Evolutionary conservation across 495 filamentous ascomycete species (phyloP).

Genomic region (Tetracladium setigerum): DNA sequence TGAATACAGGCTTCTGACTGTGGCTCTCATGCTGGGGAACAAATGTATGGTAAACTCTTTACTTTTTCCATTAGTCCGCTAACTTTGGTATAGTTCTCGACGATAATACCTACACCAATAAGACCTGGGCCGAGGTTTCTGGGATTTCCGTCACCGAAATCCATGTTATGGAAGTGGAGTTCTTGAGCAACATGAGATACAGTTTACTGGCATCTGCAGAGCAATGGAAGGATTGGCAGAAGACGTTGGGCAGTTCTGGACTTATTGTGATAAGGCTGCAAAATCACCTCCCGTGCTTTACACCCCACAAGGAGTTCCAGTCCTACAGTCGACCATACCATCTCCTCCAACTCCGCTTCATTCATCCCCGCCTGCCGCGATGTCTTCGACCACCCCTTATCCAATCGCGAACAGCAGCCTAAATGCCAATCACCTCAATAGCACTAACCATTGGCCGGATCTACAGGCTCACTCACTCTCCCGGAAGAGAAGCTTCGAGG

Average conservation of each 20-base stretch:
- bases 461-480: constrained; percentile 23
- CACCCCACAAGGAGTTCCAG: constrained; percentile 37
- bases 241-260: constrained; percentile 69
- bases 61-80: constrained; percentile 1
- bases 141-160: constrained; percentile 92
- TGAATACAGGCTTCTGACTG: constrained; percentile 90
- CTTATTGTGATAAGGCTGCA: constrained; percentile 66
- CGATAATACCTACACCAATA: constrained; percentile 99
- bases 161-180: constrained; percentile 99
- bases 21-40: constrained; percentile 96
- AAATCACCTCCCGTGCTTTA: constrained; percentile 19
- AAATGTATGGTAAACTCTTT: constrained; percentile 60
- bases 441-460: constrained; percentile 24
- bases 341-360: constrained; percentile 24
- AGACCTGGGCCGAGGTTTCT: constrained; percentile 98
- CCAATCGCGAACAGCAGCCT: constrained; percentile 9
- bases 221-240: constrained; percentile 84
- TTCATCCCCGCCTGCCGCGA: constrained; percentile 23
- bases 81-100: constrained; percentile 60
- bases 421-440: constrained; percentile 18
- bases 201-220: constrained; percentile 74
- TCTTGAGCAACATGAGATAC: constrained; percentile 97
- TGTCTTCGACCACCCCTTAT: constrained; percentile 19
- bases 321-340: constrained; percentile 25
- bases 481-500: constrained; percentile 69